Conservation (phyloP, 345 rosid species). For the Pugionium dolabratum region DNA sequence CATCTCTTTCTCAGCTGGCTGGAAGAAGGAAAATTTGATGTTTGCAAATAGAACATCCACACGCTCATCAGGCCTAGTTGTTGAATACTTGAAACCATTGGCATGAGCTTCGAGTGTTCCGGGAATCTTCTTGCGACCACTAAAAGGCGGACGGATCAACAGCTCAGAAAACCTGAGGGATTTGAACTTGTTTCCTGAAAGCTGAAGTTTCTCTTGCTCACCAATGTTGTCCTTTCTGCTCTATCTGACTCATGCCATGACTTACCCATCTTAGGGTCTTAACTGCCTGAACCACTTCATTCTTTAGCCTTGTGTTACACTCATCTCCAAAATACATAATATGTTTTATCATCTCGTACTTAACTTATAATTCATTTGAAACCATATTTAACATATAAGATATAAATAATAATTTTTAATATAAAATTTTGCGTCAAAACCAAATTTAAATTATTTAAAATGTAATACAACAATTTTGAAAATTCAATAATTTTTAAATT, state of each 20-base stretch:
- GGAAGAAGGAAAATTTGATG: conserved; percentile 87
- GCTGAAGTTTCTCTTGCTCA: conserved; percentile 82
- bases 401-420: too few species aligned
- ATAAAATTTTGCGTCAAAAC: too few species aligned
- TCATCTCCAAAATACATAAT: too few species aligned
- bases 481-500: too few species aligned
- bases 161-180: conserved; percentile 77
- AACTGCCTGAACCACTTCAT: conserved; percentile 80
- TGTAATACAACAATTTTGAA: too few species aligned
- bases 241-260: conserved; percentile 83
- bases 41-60: conserved; percentile 83
- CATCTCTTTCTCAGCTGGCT: conserved; percentile 96
- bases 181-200: conserved; percentile 80
- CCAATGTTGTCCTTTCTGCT: conserved; percentile 92
- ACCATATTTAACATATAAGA: too few species aligned
- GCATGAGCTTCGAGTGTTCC: conserved; percentile 84
- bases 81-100: conserved; percentile 82
- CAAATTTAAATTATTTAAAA: too few species aligned
- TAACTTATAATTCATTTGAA: too few species aligned
- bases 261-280: conserved; percentile 76
- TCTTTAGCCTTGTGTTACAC: conserved; percentile 58
- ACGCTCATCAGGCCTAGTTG: conserved; percentile 77
- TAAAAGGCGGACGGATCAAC: conserved; percentile 86
- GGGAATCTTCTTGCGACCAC: conserved; percentile 87
- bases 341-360: too few species aligned